Evolutionary conservation across 176 grass and related monocot genomes (phyloP).

Genomic region (Typha latifolia): DNA sequence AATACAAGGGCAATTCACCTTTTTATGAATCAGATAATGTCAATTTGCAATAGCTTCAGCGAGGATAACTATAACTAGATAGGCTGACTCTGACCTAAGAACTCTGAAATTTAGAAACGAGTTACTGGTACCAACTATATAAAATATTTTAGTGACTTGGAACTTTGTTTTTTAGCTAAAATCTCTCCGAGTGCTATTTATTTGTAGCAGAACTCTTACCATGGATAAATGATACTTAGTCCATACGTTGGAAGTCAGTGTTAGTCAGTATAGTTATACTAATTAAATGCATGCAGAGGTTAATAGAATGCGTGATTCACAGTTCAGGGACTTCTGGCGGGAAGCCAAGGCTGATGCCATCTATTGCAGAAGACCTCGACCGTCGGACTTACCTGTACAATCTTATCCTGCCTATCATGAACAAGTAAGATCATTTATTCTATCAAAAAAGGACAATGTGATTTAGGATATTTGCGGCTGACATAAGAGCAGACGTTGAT

Average conservation of each 20-base stretch:
- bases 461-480: not conserved
- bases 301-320: constrained; percentile 2
- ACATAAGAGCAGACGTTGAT: not conserved
- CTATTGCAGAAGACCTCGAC: constrained; percentile 65
- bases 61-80: no score
- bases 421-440: constrained; percentile 35
- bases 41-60: no score
- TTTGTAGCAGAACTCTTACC: not conserved
- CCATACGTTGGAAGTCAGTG: not conserved
- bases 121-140: not conserved
- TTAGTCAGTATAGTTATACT: not conserved
- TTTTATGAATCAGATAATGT: no score
- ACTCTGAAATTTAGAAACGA: not conserved
- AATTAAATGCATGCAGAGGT: not conserved
- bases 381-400: constrained; percentile 65
- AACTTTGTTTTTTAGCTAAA: not conserved
- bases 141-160: not conserved
- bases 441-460: not conserved
- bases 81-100: no score
- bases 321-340: constrained; percentile 65
- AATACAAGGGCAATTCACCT: no score
- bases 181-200: not conserved
- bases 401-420: constrained; percentile 81
- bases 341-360: constrained; percentile 75
- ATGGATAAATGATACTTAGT: not conserved